phyloP scores from a whole-genome alignment of 2,329 filamentous ascomycete genomes.

The Alternaria sp. region DNA sequence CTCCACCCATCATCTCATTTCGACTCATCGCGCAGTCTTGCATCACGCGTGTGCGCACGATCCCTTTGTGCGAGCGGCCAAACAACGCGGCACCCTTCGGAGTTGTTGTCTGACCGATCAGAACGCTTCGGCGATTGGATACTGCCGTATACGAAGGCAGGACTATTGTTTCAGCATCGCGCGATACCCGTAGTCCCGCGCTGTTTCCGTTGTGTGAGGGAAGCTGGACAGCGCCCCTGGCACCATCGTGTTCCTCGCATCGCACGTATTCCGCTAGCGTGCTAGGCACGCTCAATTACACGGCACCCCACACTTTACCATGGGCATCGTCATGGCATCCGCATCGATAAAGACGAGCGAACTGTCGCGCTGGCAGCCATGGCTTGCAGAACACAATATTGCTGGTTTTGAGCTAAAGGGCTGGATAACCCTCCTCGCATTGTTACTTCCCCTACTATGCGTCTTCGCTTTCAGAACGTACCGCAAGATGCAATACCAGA shows the following conservation, averaged over 20 bases:
- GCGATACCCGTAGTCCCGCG: background rate
- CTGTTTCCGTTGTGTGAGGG: background rate
- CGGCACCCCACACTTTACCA: background rate
- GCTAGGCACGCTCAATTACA: background rate
- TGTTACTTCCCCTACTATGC: constrained; percentile 16
- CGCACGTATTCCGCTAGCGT: constrained; percentile 1
- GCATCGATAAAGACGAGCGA: background rate
- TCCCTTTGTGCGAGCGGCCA: background rate
- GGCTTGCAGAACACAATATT: background rate
- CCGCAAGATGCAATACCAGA: constrained; percentile 28
- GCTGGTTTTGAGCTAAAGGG: background rate
- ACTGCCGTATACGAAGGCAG: background rate
- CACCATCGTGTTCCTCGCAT: background rate
- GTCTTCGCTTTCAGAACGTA: constrained; percentile 14
- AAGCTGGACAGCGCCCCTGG: background rate
- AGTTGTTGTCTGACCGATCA: background rate
- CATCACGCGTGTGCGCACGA: background rate
- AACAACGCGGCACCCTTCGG: background rate
- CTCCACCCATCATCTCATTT: background rate
- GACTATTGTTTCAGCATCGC: background rate
- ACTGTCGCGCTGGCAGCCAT: background rate
- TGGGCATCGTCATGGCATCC: background rate
- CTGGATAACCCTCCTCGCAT: constrained; percentile 11
- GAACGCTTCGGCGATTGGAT: background rate
- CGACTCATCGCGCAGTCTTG: background rate